phyloP scores from a whole-genome alignment of 768 basidiomycete genomes.

The Boletus sp. region DNA sequence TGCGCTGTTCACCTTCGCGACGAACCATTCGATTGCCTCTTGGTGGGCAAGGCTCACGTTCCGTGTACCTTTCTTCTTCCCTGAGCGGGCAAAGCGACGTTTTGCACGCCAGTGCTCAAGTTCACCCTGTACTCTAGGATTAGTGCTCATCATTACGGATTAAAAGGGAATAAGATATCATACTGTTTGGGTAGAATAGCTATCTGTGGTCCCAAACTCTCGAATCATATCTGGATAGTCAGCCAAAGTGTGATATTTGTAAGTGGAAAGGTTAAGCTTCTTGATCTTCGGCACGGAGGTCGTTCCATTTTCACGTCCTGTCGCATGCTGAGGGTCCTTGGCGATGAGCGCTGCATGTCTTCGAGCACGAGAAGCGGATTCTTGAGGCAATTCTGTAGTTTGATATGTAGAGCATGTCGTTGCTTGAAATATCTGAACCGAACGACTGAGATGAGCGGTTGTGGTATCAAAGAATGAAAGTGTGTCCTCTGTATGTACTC shows the following conservation, averaged over 20 bases:
- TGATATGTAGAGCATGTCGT: not conserved
- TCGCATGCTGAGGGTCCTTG: not conserved
- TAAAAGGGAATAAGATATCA: not conserved
- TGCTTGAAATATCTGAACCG: not conserved
- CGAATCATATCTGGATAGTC: conserved; percentile 15
- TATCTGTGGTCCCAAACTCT: conserved; percentile 34
- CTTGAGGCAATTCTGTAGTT: not conserved
- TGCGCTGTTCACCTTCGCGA: not conserved
- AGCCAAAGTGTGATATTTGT: conserved; percentile 15
- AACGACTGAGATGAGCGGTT: not conserved
- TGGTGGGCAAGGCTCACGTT: not conserved
- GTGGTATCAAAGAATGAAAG: not conserved
- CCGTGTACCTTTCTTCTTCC: not conserved
- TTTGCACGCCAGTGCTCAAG: conserved; percentile 37
- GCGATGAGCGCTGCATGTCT: no score
- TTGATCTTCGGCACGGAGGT: not conserved
- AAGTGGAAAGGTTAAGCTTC: conserved; percentile 11
- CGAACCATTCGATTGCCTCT: not conserved
- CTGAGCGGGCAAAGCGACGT: conserved; percentile 24
- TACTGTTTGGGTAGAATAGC: conserved; percentile 33
- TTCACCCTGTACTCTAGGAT: conserved; percentile 31
- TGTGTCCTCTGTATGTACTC: not conserved
- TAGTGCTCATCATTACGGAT: no score
- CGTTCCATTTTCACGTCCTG: fast-evolving
- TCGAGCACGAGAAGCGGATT: not conserved